These are phyloP conservation scores for Wallemia ichthyophaga DNA, from an alignment of 1,284 basidiomycete genomes.

Conservation along the genomic window DNA sequence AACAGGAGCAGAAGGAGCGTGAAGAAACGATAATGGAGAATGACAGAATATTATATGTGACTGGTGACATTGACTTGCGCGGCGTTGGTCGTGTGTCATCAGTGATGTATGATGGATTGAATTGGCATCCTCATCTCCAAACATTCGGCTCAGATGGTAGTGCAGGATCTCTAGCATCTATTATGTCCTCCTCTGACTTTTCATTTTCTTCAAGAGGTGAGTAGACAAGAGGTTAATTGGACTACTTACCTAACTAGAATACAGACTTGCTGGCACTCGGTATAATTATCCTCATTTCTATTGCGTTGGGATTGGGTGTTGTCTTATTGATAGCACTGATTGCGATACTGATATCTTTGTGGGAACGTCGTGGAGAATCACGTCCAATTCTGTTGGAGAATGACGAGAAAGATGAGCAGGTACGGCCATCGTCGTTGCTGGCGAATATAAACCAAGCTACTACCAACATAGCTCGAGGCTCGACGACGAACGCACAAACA, in stretches of 20 bases:
- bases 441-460: constrained; percentile 64
- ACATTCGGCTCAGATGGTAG: constrained; percentile 35
- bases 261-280: constrained; percentile 63
- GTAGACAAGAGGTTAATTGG: no score
- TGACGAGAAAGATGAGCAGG: constrained; percentile 36
- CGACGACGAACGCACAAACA: background rate
- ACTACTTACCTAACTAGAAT: no score
- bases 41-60: constrained; percentile 70
- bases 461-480: background rate
- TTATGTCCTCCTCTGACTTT: constrained; percentile 35
- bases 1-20: constrained; percentile 30
- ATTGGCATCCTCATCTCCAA: constrained; percentile 53
- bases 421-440: constrained; percentile 44
- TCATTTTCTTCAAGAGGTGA: background rate
- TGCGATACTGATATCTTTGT: constrained; percentile 64
- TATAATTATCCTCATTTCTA: constrained; percentile 82
- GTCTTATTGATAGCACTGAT: constrained; percentile 69
- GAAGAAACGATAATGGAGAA: constrained; percentile 40
- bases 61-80: constrained; percentile 40
- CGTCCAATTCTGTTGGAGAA: constrained; percentile 24
- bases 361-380: constrained; percentile 41
- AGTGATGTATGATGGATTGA: constrained; percentile 58
- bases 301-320: constrained; percentile 79
- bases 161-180: constrained; percentile 37
- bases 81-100: constrained; percentile 48